Percentiles rank a stretch among this genome's conserved stretches.
These are phyloP conservation scores for Monosporozyma unispora DNA, from an alignment of 805 yeast species.

Conservation along the genomic window DNA sequence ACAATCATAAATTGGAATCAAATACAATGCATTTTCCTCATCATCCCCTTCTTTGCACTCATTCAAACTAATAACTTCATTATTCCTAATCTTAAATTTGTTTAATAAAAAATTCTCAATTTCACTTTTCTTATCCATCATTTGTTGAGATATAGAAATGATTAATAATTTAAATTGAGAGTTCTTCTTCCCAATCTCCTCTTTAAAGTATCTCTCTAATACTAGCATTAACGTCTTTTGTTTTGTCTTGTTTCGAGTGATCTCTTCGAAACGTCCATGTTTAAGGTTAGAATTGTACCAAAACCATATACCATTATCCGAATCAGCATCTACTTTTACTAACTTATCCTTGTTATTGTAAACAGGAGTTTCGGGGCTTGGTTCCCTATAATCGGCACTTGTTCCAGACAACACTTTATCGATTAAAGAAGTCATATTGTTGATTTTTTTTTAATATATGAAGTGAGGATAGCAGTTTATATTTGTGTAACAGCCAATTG, in stretches of 20 bases:
- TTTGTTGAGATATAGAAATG: neutral
- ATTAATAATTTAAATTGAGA: neutral
- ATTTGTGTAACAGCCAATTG: neutral
- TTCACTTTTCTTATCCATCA: neutral
- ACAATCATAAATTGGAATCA: conserved; percentile 2
- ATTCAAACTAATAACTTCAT: neutral
- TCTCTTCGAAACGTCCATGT: conserved; percentile 29
- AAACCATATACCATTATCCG: conserved; percentile 25
- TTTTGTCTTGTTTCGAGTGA: conserved; percentile 17
- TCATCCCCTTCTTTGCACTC: neutral
- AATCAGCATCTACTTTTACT: neutral
- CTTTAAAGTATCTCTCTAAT: conserved; percentile 7
- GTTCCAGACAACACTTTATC: neutral
- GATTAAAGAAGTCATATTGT: neutral
- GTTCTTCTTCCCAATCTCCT: neutral
- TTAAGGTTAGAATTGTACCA: conserved; percentile 29
- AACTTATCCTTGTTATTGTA: neutral
- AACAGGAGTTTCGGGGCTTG: no score
- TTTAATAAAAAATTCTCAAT: conserved; percentile 1
- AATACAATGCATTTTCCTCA: neutral
- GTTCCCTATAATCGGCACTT: neutral
- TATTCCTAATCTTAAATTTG: neutral
- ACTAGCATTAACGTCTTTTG: conserved; percentile 15
- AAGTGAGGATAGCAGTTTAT: neutral
- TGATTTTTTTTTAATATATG: no score